Evolutionary conservation across 164 flowering plant genomes (phyloP).

Genomic region (Paratinospora sagittata): DNA sequence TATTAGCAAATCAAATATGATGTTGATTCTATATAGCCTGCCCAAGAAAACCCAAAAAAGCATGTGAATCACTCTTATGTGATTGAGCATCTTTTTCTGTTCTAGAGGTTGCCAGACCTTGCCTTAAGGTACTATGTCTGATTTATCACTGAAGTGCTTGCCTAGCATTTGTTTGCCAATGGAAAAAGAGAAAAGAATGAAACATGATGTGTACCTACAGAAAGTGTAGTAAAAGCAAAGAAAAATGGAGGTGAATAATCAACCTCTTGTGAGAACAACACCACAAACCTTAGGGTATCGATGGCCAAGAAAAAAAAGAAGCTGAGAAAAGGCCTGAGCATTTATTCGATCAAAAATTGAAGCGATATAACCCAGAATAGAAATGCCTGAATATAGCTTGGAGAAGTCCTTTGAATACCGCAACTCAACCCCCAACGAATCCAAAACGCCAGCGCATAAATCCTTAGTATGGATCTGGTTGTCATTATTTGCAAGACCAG

Average conservation of each 20-base stretch:
- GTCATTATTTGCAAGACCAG: constrained; percentile 8
- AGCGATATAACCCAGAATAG: constrained; percentile 81
- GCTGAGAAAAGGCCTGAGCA: constrained; percentile 56
- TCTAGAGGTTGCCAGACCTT: neutral
- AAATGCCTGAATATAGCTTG: constrained; percentile 77
- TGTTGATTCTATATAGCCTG: neutral
- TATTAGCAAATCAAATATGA: no score
- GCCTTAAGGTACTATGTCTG: neutral
- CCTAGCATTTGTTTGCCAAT: neutral
- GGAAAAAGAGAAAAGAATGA: neutral
- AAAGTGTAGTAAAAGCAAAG: neutral
- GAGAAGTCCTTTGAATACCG: constrained; percentile 75
- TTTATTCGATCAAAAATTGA: constrained; percentile 53
- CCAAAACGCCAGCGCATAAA: constrained; percentile 62
- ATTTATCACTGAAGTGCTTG: neutral
- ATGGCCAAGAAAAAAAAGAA: constrained; percentile 67
- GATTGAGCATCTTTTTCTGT: neutral
- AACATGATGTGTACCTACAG: neutral
- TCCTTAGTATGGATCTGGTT: constrained; percentile 43
- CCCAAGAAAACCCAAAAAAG: neutral
- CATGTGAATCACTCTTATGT: neutral
- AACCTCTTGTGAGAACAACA: neutral
- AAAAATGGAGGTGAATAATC: neutral
- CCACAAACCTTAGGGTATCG: constrained; percentile 83
- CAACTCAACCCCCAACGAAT: constrained; percentile 60